Conservation (phyloP, 805 yeast genomes). For the Blastobotrys peoriensis region DNA sequence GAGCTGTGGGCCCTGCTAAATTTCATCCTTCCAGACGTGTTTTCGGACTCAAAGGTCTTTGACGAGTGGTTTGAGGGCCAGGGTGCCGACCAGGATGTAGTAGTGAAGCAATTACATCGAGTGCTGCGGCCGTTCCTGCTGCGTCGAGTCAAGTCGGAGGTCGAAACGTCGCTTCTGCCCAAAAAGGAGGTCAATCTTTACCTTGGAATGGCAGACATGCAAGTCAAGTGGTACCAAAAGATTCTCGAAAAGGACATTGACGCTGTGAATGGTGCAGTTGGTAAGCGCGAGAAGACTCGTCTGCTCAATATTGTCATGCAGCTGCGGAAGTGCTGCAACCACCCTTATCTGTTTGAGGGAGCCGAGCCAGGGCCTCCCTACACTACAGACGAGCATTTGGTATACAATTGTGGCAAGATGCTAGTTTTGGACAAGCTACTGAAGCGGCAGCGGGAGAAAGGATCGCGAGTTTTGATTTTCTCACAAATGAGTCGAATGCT, state of each 20-base stretch:
- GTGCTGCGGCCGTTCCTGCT: constrained; percentile 82
- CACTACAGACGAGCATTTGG: constrained; percentile 90
- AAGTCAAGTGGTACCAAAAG: constrained; percentile 82
- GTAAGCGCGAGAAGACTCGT: constrained; percentile 88
- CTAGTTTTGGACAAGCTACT: constrained; percentile 77
- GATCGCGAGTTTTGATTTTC: constrained; percentile 85
- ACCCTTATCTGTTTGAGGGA: constrained; percentile 96
- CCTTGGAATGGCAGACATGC: constrained; percentile 95
- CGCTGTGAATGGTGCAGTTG: constrained; percentile 94
- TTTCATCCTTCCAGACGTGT: constrained; percentile 88
- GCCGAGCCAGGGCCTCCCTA: constrained; percentile 99
- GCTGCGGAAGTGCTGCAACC: constrained; percentile 92
- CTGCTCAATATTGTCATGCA: constrained; percentile 94
- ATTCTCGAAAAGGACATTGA: constrained; percentile 88
- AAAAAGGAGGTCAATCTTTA: constrained; percentile 86
- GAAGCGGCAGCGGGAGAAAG: constrained; percentile 62
- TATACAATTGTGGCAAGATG: constrained; percentile 89
- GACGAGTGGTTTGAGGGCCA: constrained; percentile 83
- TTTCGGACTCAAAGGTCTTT: constrained; percentile 83
- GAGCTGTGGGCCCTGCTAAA: constrained; percentile 94
- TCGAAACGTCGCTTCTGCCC: constrained; percentile 83
- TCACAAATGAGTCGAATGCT: constrained; percentile 90
- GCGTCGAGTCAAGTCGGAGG: constrained; percentile 88
- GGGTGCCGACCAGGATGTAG: constrained; percentile 59
- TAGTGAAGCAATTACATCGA: constrained; percentile 82